Evolutionary conservation across 192 early-diverging fungal species (phyloP).

Genomic region (Linderina pennispora): DNA sequence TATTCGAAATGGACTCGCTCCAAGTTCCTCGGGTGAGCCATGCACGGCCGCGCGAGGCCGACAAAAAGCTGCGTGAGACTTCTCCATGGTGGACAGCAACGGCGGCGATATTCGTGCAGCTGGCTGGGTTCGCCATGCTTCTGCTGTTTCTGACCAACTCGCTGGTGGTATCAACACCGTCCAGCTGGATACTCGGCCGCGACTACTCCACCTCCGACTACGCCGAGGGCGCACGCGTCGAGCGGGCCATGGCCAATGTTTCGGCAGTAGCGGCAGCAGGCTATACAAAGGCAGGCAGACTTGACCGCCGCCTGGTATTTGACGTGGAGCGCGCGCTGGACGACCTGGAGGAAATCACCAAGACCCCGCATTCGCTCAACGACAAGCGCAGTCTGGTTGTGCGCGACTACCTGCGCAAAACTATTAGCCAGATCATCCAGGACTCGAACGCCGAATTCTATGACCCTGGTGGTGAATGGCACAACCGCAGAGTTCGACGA

Average conservation of each 20-base stretch:
- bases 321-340: slow-evolving; percentile 30
- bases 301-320: slow-evolving; percentile 7
- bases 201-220: not conserved
- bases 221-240: not conserved
- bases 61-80: too few relatives aligned
- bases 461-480: slow-evolving; percentile 23
- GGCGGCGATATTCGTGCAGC: slow-evolving; percentile 6
- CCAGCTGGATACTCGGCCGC: slow-evolving; percentile 11
- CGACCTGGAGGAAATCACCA: slow-evolving; percentile 27
- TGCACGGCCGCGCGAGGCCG: too few relatives aligned
- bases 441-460: slow-evolving; percentile 15
- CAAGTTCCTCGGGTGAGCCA: too few relatives aligned
- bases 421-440: slow-evolving; percentile 17
- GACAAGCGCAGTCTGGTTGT: slow-evolving; percentile 39
- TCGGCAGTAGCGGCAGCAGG: too few relatives aligned
- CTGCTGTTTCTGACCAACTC: slow-evolving; percentile 21
- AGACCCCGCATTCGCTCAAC: slow-evolving; percentile 45
- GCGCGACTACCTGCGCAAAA: slow-evolving; percentile 31
- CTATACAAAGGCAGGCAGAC: not conserved
- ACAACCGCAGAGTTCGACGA: slow-evolving; percentile 23
- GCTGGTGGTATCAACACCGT: slow-evolving; percentile 6
- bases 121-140: slow-evolving; percentile 11
- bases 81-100: slow-evolving; percentile 1
- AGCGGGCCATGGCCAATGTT: not conserved
- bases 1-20: too few relatives aligned